Evolutionary conservation across 2,329 filamentous ascomycete genomes (phyloP), one percentile per base, ranked within the genome.

Genomic region (Pestalotiopsis sp.): DNA sequence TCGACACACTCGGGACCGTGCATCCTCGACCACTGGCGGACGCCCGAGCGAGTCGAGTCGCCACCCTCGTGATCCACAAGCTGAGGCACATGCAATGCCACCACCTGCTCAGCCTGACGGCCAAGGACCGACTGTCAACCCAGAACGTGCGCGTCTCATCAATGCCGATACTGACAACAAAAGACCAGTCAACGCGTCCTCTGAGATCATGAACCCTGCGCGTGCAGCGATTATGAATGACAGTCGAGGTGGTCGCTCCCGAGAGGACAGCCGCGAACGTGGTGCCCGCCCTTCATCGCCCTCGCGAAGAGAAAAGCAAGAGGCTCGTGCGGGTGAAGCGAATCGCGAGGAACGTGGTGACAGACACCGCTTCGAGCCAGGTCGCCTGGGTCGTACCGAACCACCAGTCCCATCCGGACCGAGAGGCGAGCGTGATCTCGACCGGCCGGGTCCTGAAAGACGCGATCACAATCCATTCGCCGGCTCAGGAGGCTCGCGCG

Each of bases 81-180:
- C 71, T 11, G 70, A 77, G 38, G 66, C 78, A n/a, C 74, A 80
- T 14, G 72, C 79, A 12, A 71, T 79, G 49, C 70, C 75, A 1
- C 72, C 78, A 45, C 75, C 77, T 52, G 71, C 72, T 4, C 74
- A 78, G 38, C 68, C 71, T 3, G 76, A 78, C 11, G 14, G 73
- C 2, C 76, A 79, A 20, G 87, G 86, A 12, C 85, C 86, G 7
- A 79, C 80, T 9, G 85, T 89, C 73, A 88, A 89, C 69, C 86
- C 87, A 1, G 86, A 88, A 65, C 82, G 87, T 68, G 85, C 86
- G 38, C 82, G 86, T 9, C 77, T 87, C 4, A 83, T 88, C 14
- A 72, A 73, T 65, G 72, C 73, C 6, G 76, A 14, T 12, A 31
- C 38, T 1, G 59, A 62, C 11, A 20, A 36, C 59, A 62, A 20